phyloP scores from a whole-genome alignment of 2,329 filamentous ascomycete species.

The Aschersonia sp. region DNA sequence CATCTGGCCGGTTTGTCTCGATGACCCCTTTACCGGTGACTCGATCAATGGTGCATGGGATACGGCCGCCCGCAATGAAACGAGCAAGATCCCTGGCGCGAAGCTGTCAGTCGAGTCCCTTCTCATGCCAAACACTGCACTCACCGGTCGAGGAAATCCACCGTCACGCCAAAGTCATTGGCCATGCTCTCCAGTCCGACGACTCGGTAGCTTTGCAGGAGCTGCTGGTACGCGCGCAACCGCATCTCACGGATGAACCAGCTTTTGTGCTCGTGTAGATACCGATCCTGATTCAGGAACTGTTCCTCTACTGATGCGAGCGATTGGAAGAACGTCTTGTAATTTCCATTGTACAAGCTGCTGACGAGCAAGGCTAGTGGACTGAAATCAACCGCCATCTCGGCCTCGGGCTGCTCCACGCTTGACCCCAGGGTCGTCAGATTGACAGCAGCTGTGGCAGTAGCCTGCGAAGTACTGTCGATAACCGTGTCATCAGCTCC shows the following conservation, averaged over 20 bases:
- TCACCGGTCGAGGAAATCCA: constrained; percentile 90
- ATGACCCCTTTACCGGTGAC: constrained; percentile 94
- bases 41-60: constrained; percentile 93
- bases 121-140: constrained; percentile 14
- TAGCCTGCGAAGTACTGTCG: constrained; percentile 35
- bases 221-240: constrained; percentile 86
- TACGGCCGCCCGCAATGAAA: constrained; percentile 88
- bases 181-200: constrained; percentile 97
- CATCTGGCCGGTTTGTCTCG: constrained; percentile 92
- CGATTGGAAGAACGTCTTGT: constrained; percentile 84
- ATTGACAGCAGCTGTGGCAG: constrained; percentile 58
- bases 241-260: constrained; percentile 99
- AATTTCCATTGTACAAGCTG: constrained; percentile 86
- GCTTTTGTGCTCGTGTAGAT: constrained; percentile 85
- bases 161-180: constrained; percentile 87
- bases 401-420: constrained; percentile 60
- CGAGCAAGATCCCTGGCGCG: constrained; percentile 69
- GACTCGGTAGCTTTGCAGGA: constrained; percentile 92
- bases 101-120: constrained; percentile 3
- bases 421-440: constrained; percentile 67
- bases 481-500: constrained; percentile 67
- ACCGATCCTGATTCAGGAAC: constrained; percentile 88
- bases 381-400: constrained; percentile 76
- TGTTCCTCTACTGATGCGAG: constrained; percentile 82
- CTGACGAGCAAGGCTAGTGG: constrained; percentile 77